Evolutionary conservation across 2,329 filamentous ascomycete genomes (phyloP), one percentile per base, ranked within the genome.

Genomic region (Alternaria arbusti): DNA sequence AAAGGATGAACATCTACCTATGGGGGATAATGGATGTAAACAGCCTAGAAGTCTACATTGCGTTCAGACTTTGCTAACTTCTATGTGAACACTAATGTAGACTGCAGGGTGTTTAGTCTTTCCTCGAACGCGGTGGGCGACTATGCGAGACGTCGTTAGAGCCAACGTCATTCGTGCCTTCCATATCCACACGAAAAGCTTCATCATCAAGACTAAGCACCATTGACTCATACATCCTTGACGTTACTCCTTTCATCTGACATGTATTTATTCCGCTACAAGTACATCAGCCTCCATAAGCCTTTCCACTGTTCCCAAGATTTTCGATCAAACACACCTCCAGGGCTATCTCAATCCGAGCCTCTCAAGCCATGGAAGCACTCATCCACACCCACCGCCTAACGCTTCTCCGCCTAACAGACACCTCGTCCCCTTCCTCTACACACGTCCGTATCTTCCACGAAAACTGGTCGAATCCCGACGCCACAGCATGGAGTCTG

Each of bases 371-470:
- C 30, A 32, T 32, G 30, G 30, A 32, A 32, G 30, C 13, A 32
- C 32, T 43, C 46, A 6, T 74, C 45, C 43, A 67, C 2, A 77
- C 72, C 3, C 59, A 63, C 1, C 66, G 74, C 11, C 68, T 78
- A 11, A 64, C 56, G n/a, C 68, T 78, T 6, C 63, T 73, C 40
- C 71, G 61, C 8, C 64, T 77, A 11, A 72, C 68, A 23, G 62
- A 73, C 50, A 71, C 66, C 9, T 54, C 66, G 4, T 30, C 30
- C 4, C 62, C 56, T 9, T 71, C 72, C 3, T 63, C 70, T 13
- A 17, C 36, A 11, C 74, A 76, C 52, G 50, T 75, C 13, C 63
- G 67, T 47, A 73, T 71, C 70, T 77, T 76, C 60, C 74, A 78
- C 43, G 63, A 71, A 30, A 60, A 69, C 32, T 75, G 74, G 73